Conservation (phyloP, 805 yeast genomes). For the Kuraishia hungarica region DNA sequence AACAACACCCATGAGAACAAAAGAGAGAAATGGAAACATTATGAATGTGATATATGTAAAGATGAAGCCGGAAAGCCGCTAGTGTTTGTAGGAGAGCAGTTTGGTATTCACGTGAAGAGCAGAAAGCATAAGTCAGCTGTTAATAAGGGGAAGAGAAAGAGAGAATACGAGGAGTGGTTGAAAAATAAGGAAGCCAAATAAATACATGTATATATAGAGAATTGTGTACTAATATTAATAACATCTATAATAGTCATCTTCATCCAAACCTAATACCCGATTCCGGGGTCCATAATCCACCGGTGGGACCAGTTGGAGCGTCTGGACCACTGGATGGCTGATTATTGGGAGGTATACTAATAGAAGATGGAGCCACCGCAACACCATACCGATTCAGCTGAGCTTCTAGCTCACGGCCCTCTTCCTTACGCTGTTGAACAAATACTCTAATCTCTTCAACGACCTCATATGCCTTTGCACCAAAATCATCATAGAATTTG, state of each 20-base stretch:
- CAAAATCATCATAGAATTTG: conserved; percentile 60
- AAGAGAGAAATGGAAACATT: conserved; percentile 50
- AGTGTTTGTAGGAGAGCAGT: conserved; percentile 67
- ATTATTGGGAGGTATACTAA: not conserved
- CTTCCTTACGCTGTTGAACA: not conserved
- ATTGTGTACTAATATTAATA: not conserved
- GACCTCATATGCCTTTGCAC: conserved; percentile 39
- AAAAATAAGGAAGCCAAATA: conserved; percentile 8
- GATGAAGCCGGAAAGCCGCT: conserved; percentile 45
- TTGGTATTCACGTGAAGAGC: conserved; percentile 60
- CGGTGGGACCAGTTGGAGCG: not conserved
- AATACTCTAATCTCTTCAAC: conserved; percentile 13
- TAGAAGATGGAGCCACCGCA: not conserved
- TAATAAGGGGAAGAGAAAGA: conserved; percentile 37
- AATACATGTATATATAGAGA: not conserved
- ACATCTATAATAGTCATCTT: not conserved
- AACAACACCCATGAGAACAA: conserved; percentile 1
- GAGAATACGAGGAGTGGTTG: conserved; percentile 40
- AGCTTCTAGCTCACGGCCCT: not conserved
- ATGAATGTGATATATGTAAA: conserved; percentile 56
- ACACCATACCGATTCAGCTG: not conserved
- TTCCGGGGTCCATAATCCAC: conserved; percentile 18
- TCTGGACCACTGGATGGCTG: not conserved
- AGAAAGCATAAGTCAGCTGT: conserved; percentile 56
- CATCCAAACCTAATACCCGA: conserved; percentile 16